These are phyloP conservation scores for Vicia villosa DNA, from an alignment of 306 rosid species.

Conservation along the genomic window DNA sequence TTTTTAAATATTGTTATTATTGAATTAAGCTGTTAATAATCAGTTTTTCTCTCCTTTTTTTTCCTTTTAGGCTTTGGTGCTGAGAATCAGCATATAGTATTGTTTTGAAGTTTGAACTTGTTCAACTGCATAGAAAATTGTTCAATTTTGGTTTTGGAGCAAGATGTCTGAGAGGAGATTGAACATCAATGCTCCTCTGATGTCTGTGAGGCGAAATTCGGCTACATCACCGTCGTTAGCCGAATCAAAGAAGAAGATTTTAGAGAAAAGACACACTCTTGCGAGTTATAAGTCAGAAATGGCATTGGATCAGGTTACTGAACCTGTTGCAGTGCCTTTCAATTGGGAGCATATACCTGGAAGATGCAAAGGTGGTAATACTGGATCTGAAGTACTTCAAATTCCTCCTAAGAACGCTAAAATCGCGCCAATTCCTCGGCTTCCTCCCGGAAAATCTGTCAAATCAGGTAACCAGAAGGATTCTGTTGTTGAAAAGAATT, in stretches of 20 bases:
- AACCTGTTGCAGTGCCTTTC: constrained; percentile 87
- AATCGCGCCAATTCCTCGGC: constrained; percentile 63
- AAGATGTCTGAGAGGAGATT: constrained; percentile 76
- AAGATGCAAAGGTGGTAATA: constrained; percentile 54
- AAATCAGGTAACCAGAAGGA: constrained; percentile 45
- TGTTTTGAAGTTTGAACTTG: constrained; percentile 17
- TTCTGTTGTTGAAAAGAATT: constrained; percentile 30
- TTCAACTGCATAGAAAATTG: constrained; percentile 11
- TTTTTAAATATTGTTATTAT: not conserved
- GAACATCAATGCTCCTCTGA: constrained; percentile 80
- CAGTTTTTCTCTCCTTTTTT: not conserved
- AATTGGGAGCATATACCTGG: constrained; percentile 95
- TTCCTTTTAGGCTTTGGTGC: constrained; percentile 19
- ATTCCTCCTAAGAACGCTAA: constrained; percentile 38
- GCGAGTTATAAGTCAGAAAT: constrained; percentile 49
- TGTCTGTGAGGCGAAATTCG: constrained; percentile 84
- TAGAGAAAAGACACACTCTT: constrained; percentile 51
- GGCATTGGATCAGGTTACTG: constrained; percentile 58
- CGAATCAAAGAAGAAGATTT: constrained; percentile 48
- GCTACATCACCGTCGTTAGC: constrained; percentile 46
- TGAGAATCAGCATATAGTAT: constrained; percentile 10
- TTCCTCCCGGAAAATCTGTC: constrained; percentile 59
- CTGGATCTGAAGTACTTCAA: constrained; percentile 41
- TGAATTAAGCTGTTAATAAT: constrained; percentile 1
- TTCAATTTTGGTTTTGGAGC: constrained; percentile 25